Conservation (phyloP, 345 rosid species). For the Geranium rotundifolium region DNA sequence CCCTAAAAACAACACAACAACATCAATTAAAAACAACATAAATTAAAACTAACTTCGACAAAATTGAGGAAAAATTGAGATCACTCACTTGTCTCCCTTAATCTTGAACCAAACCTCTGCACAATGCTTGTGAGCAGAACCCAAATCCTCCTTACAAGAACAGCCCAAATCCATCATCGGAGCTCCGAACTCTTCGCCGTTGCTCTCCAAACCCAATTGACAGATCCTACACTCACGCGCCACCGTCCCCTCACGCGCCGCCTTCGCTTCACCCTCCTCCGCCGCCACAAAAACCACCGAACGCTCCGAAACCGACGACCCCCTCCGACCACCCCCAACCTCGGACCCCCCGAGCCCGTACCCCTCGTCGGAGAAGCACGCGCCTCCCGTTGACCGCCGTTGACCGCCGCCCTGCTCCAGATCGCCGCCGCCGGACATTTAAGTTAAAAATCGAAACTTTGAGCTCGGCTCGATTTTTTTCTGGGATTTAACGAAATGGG, state of each 20-base stretch:
- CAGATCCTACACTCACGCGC: conserved; percentile 14
- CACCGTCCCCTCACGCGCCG: not conserved
- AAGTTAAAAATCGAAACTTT: no score
- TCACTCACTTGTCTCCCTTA: conserved; percentile 27
- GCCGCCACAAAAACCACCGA: not conserved
- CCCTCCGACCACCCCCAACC: not conserved
- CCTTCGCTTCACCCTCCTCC: no score
- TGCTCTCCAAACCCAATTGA: conserved; percentile 17
- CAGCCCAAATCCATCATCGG: conserved; percentile 31
- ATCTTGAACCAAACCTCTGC: conserved; percentile 44
- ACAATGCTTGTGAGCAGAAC: conserved; percentile 31
- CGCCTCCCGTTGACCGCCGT: not conserved
- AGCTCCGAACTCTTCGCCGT: conserved; percentile 19
- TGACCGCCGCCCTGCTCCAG: no score
- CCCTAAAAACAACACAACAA: not conserved
- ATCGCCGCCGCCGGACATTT: no score
- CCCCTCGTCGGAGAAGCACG: conserved; percentile 6
- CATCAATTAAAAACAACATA: not conserved
- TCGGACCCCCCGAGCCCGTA: not conserved
- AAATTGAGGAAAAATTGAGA: conserved; percentile 1
- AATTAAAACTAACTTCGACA: not conserved
- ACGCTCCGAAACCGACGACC: conserved; percentile 2
- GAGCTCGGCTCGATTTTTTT: no score
- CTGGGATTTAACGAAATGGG: no score
- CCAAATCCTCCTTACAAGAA: conserved; percentile 35